These are phyloP conservation scores for Ophiostoma quercus DNA, from an alignment of 2,329 filamentous ascomycete species.

Conservation along the genomic window DNA sequence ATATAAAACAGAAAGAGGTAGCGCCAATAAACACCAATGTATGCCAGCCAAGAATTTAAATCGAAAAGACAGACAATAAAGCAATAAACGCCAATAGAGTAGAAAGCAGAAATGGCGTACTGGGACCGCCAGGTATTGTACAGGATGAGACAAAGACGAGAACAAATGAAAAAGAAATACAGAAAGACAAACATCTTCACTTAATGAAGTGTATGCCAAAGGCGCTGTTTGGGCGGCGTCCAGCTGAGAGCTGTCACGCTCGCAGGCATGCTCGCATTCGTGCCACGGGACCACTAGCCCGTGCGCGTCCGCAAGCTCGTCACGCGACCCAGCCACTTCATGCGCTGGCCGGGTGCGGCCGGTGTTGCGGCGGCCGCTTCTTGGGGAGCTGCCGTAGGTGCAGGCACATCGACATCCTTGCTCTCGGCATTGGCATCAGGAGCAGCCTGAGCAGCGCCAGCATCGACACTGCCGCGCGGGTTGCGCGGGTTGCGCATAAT, in stretches of 20 bases:
- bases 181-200: not conserved
- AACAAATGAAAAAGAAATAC: not conserved
- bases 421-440: not conserved
- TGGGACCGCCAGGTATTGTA: not conserved
- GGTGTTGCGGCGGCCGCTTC: not conserved
- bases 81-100: not conserved
- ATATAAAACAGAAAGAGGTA: not conserved
- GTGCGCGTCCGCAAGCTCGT: constrained; percentile 32
- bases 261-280: not conserved
- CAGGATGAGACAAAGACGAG: not conserved
- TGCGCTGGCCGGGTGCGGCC: constrained; percentile 20
- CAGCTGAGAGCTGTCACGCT: not conserved
- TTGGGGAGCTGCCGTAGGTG: not conserved
- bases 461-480: constrained; percentile 24
- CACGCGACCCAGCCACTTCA: constrained; percentile 35
- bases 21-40: not conserved
- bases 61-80: constrained; percentile 14
- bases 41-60: not conserved
- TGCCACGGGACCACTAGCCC: constrained; percentile 25
- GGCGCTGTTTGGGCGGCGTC: not conserved
- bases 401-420: not conserved
- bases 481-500: constrained; percentile 44
- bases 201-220: not conserved
- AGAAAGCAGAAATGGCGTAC: constrained; percentile 6
- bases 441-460: not conserved